Evolutionary conservation across 1,139 yeast species (phyloP), one percentile per base, ranked within the genome.

Genomic region (Pichia sp.): DNA sequence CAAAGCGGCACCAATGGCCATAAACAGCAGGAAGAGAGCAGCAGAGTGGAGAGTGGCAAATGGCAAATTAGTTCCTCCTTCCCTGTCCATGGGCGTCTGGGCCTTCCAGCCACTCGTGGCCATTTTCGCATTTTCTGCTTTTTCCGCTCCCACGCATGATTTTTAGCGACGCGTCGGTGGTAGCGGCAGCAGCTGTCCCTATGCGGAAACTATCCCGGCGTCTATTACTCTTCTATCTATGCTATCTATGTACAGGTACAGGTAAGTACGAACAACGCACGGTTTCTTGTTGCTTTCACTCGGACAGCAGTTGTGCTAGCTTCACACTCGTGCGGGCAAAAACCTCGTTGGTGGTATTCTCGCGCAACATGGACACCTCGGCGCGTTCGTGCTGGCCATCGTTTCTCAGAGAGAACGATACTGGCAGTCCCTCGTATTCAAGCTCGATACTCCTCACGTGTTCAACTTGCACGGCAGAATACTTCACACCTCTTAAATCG

Each of bases 1-100:
- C n/a, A n/a, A n/a, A n/a, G n/a, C n/a, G n/a, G n/a, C n/a, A 56
- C 97, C 96, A 62, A 91, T 91, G 66, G 98, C 98, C 98, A 91
- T 91, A 56, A 96, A 85, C 63, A 8, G 37, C 64, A 45, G 33
- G 66, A 62, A 1, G 69, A 55, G 2, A 70, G 71, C 22, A 66
- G 44, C 10, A 65, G 48, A 0, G 67, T 55, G 14, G 64, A 62
- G 22, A 64, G 63, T 2, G 69, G 64, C 23, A 22, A 9, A 22
- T 22, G 23, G 9, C 23, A 22, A 22, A 22, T 10, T 22, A 12
- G 23, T 9, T 22, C 23, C 11, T 22, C 12, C 23, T 12, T 22
- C 9, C 12, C 23, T 9, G 9, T 22, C 23, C 12, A 22, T 22
- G 12, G 9, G 12, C 23, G 12, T 12, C 9, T 10, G 12, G 11